Evolutionary conservation across 768 basidiomycete species (phyloP).

Genomic region (Pleurotus tuber-regium): DNA sequence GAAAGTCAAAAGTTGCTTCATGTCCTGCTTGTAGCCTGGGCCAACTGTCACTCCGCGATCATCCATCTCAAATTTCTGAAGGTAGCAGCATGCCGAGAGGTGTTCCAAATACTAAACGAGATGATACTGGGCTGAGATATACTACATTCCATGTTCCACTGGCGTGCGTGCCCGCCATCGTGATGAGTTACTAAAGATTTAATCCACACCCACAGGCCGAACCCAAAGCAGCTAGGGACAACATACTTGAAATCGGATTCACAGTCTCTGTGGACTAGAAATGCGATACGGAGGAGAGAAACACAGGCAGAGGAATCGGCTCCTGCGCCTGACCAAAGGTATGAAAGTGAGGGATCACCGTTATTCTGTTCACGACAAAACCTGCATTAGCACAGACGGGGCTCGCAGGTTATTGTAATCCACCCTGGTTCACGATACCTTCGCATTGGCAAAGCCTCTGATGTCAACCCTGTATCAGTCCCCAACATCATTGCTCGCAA

Average conservation of each 20-base stretch:
- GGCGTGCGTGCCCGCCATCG: slow-evolving; percentile 40
- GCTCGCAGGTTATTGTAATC: slow-evolving; percentile 75
- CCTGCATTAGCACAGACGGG: slow-evolving; percentile 50
- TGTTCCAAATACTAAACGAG: slow-evolving; percentile 74
- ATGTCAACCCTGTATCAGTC: slow-evolving; percentile 66
- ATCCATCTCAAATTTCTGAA: neutral
- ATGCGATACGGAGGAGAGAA: slow-evolving; percentile 54
- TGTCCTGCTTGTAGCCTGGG: neutral
- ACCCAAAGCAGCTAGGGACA: slow-evolving; percentile 77
- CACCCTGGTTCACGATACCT: slow-evolving; percentile 76
- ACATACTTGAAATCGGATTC: slow-evolving; percentile 76
- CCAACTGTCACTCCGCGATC: neutral
- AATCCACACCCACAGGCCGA: slow-evolving; percentile 43
- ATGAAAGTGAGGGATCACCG: slow-evolving; percentile 14
- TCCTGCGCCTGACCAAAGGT: slow-evolving; percentile 48
- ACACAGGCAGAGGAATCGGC: slow-evolving; percentile 34
- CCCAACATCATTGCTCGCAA: slow-evolving; percentile 75
- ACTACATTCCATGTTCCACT: slow-evolving; percentile 81
- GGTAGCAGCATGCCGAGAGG: slow-evolving; percentile 66
- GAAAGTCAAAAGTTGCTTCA: no score
- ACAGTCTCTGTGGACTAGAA: slow-evolving; percentile 73
- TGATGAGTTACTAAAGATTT: neutral
- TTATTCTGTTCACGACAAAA: slow-evolving; percentile 19
- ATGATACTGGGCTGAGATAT: slow-evolving; percentile 80
- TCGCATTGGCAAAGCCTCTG: slow-evolving; percentile 74